phyloP scores from a whole-genome alignment of 208 protist genomes.

The Acanthamoeba culbertsoni region DNA sequence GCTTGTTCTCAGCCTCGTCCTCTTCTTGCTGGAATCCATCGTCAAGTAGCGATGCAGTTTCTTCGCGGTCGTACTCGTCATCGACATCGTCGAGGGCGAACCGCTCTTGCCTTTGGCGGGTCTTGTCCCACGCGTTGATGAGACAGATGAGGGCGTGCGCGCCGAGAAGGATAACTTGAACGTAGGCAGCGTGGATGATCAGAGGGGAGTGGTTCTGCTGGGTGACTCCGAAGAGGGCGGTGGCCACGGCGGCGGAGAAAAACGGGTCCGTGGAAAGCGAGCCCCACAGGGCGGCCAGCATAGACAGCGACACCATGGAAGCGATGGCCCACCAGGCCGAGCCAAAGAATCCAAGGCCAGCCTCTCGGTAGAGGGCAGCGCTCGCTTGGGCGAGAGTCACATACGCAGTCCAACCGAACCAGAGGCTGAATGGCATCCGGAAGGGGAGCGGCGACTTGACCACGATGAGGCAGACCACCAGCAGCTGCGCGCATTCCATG shows the following conservation, averaged over 20 bases:
- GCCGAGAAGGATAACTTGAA: background rate
- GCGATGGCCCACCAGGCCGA: background rate
- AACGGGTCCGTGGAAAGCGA: background rate
- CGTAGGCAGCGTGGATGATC: background rate
- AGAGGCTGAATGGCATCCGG: background rate
- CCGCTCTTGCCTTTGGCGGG: background rate
- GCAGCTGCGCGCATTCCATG: background rate
- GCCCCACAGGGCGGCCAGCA: background rate
- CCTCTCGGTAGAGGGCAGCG: background rate
- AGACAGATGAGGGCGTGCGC: slow-evolving; percentile 28
- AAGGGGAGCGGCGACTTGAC: background rate
- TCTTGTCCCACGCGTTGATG: background rate
- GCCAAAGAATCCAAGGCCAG: background rate
- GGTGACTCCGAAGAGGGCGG: background rate
- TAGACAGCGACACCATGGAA: background rate
- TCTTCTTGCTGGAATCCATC: too few relatives aligned
- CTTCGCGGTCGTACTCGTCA: background rate
- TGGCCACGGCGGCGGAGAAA: background rate
- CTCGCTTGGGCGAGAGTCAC: background rate
- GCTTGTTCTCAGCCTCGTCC: background rate
- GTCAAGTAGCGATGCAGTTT: background rate
- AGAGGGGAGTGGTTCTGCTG: background rate
- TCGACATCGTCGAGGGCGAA: background rate
- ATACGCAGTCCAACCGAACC: background rate
- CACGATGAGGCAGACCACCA: background rate